Percentiles rank a stretch among this genome's conserved stretches.
Evolutionary conservation across 345 rosid species (phyloP).

Genomic region (Pistacia vera): DNA sequence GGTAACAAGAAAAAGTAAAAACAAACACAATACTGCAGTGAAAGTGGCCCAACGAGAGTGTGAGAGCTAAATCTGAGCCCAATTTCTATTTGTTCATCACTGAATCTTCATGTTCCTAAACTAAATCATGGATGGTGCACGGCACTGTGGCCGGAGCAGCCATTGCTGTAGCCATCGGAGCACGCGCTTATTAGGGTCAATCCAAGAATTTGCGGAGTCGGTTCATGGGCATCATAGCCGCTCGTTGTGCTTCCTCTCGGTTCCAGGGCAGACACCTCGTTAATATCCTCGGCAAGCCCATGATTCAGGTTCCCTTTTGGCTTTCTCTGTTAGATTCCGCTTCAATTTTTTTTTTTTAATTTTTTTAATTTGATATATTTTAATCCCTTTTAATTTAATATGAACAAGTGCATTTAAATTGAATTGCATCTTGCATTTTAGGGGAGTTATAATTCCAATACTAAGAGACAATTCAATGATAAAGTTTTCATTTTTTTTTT

Average conservation of each 20-base stretch:
- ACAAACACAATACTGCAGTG: too few relatives aligned
- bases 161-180: slow-evolving; percentile 48
- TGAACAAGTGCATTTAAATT: too few relatives aligned
- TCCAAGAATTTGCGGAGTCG: slow-evolving; percentile 68
- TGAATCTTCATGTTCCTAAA: slow-evolving; percentile 17
- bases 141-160: slow-evolving; percentile 49
- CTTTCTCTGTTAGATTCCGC: not conserved
- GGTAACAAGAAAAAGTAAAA: too few relatives aligned
- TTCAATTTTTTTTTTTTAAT: too few relatives aligned
- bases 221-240: slow-evolving; percentile 91
- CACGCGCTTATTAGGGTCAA: slow-evolving; percentile 57
- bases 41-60: too few relatives aligned
- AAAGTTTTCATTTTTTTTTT: too few relatives aligned
- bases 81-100: slow-evolving; percentile 38
- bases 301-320: slow-evolving; percentile 78
- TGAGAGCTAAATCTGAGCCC: slow-evolving; percentile 10
- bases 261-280: too few relatives aligned
- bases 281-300: slow-evolving; percentile 65
- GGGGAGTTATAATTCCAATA: too few relatives aligned
- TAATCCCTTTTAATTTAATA: too few relatives aligned
- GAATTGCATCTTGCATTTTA: too few relatives aligned
- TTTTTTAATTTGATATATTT: too few relatives aligned
- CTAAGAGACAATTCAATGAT: too few relatives aligned
- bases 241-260: slow-evolving; percentile 9
- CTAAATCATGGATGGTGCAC: slow-evolving; percentile 70